phyloP scores from a whole-genome alignment of 306 rosid species.

The Cucumis melo region DNA sequence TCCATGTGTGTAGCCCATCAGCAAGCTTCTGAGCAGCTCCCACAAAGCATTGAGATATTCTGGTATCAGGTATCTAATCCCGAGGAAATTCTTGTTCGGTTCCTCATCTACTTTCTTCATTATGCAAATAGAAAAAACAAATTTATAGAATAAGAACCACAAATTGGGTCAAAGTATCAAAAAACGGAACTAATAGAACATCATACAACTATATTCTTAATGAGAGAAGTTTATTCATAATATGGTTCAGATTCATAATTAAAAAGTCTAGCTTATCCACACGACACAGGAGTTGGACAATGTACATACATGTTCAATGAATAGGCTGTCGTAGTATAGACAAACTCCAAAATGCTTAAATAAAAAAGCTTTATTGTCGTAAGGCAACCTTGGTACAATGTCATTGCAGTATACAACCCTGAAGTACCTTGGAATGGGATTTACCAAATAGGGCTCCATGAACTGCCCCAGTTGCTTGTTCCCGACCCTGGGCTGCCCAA shows the following conservation, averaged over 20 bases:
- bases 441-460: slow-evolving; percentile 42
- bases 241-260: not conserved
- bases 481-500: slow-evolving; percentile 73
- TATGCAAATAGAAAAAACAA: slow-evolving; percentile 8
- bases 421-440: slow-evolving; percentile 42
- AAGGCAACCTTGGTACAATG: slow-evolving; percentile 72
- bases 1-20: slow-evolving; percentile 44
- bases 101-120: slow-evolving; percentile 44
- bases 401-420: slow-evolving; percentile 73
- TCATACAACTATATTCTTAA: not conserved
- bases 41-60: slow-evolving; percentile 48
- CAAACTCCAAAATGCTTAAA: slow-evolving; percentile 64
- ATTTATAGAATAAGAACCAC: not conserved
- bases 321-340: slow-evolving; percentile 61
- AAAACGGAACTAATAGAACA: not conserved
- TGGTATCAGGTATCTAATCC: slow-evolving; percentile 24
- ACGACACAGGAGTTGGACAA: not conserved
- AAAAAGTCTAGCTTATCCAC: not conserved
- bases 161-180: not conserved
- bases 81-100: slow-evolving; percentile 57
- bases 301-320: slow-evolving; percentile 29
- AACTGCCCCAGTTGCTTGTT: slow-evolving; percentile 40
- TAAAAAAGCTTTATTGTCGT: slow-evolving; percentile 45
- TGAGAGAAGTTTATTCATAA: not conserved
- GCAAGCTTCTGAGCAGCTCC: slow-evolving; percentile 54